phyloP scores from a whole-genome alignment of 495 filamentous ascomycete species.

The Penicillium cosmopolitanum region DNA sequence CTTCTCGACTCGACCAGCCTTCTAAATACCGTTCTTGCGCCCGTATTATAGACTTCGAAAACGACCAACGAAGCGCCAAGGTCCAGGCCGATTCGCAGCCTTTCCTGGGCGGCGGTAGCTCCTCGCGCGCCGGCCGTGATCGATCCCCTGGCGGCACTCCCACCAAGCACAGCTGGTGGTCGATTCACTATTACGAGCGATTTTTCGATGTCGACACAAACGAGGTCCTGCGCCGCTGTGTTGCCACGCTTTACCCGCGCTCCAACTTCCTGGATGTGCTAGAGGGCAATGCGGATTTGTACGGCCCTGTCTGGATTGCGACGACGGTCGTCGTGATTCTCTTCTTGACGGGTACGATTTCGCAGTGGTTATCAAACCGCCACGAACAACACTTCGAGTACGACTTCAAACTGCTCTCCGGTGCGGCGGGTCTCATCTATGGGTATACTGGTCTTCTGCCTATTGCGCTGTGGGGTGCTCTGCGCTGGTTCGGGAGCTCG shows the following conservation, averaged over 20 bases:
- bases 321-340: constrained; percentile 95
- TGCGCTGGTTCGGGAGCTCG: constrained; percentile 93
- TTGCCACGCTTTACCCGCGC: constrained; percentile 81
- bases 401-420: constrained; percentile 81
- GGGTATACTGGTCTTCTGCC: constrained; percentile 89
- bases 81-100: constrained; percentile 60
- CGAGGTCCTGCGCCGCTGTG: constrained; percentile 80
- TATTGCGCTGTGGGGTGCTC: constrained; percentile 79
- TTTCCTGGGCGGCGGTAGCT: constrained; percentile 64
- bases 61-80: constrained; percentile 58
- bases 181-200: constrained; percentile 89
- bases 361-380: constrained; percentile 73
- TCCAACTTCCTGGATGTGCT: constrained; percentile 95
- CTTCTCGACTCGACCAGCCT: background rate
- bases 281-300: constrained; percentile 96
- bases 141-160: constrained; percentile 51
- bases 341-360: constrained; percentile 93
- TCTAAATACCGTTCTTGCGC: constrained; percentile 4
- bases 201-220: constrained; percentile 97
- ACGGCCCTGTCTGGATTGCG: constrained; percentile 97
- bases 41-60: constrained; percentile 52
- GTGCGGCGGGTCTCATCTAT: constrained; percentile 87
- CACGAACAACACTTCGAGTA: constrained; percentile 72
- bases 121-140: constrained; percentile 44
- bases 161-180: constrained; percentile 89